Evolutionary conservation across 805 yeast genomes (phyloP).

Genomic region (Myxozyma nipponensis): DNA sequence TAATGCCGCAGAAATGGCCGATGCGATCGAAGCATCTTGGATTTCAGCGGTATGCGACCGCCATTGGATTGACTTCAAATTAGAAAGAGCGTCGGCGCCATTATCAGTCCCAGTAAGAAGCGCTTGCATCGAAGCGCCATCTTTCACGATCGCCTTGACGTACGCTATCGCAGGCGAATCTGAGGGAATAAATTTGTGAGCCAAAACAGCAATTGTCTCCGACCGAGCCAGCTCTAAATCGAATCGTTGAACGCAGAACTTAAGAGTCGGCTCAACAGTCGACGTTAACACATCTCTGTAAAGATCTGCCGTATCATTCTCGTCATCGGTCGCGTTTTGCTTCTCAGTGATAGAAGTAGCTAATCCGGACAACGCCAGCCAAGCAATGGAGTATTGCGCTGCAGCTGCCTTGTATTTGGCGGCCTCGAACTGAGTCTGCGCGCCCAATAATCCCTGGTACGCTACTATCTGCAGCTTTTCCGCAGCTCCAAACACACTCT

Average conservation of each 20-base stretch:
- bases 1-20: constrained; percentile 34
- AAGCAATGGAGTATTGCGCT: constrained; percentile 53
- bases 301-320: constrained; percentile 34
- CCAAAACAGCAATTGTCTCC: constrained; percentile 49
- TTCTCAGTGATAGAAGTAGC: constrained; percentile 34
- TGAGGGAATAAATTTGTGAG: constrained; percentile 45
- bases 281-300: constrained; percentile 56
- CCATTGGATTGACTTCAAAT: constrained; percentile 51
- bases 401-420: constrained; percentile 56
- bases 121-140: constrained; percentile 9
- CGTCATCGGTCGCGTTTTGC: constrained; percentile 12
- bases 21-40: constrained; percentile 68
- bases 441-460: constrained; percentile 48
- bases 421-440: constrained; percentile 48
- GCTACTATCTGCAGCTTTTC: constrained; percentile 30
- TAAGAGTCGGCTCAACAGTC: constrained; percentile 63
- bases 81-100: constrained; percentile 11
- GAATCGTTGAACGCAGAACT: constrained; percentile 36
- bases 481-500: constrained; percentile 21
- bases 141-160: constrained; percentile 39
- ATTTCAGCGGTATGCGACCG: constrained; percentile 60
- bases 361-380: constrained; percentile 57
- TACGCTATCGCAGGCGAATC: constrained; percentile 41
- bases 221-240: constrained; percentile 31
- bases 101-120: constrained; percentile 9